Base-by-base conservation (phyloP, 345 rosid genomes). In the Eutrema heterophyllum region DNA sequence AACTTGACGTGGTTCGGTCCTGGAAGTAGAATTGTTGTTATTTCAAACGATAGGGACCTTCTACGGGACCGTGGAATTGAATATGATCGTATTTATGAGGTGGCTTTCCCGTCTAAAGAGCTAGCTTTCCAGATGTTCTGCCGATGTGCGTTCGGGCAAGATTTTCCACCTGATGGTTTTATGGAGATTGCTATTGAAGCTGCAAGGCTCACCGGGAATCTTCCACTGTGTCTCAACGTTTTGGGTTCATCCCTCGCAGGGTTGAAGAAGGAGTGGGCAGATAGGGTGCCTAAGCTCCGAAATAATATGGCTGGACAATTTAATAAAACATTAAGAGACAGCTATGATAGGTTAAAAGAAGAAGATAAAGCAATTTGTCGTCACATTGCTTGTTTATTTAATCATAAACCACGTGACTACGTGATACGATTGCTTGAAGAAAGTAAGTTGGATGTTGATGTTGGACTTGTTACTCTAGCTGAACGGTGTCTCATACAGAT, bases 401-500 rank as follows among this genome's bases (percentile, higher is more conserved):
- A 46, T 15, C 51, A 46, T 15, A 16, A 46, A 46, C 4, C 51
- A 7, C 5, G 26, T 16, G 24, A 35, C 29, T 35, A 57, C 29
- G 62, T 57, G 62, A 35, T 5, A 16, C 14, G 29, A 35, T 15
- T 57, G 62, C 62, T 57, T 35, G 44, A 35, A 57, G 62, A 35
- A 35, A 35, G 62, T 16, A 35, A 35, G 62, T 57, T 57, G 29
- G 29, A 9, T 15, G 44, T 35, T 35, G 27, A 16, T 57, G 43
- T n/a, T 35, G 62, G 62, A 16, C 62, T 57, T 35, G 43, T 7
- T 15, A 35, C 62, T 57, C 43, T 57, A 15, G 43, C 27, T 35
- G 62, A 57, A 5, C 14, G 43, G 62, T 57, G 62, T 21, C 62
- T 57, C 62, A 57, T 57, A 9, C 62, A 57, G 43, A 57, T 57